Conservation (phyloP, 2,329 filamentous ascomycete species). For the Fusarium sp. region DNA sequence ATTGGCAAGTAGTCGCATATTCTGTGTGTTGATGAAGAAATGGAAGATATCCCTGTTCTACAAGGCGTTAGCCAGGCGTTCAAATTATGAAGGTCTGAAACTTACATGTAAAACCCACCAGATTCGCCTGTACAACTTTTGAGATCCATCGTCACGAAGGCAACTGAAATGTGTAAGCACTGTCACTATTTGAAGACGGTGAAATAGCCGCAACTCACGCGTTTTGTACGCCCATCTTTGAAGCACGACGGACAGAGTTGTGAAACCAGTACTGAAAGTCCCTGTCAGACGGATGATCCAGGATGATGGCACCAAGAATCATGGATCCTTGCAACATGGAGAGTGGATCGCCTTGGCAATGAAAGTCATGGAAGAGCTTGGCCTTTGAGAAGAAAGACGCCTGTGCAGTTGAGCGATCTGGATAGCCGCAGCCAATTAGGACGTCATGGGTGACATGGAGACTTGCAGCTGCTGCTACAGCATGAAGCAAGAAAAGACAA, state of each 20-base stretch:
- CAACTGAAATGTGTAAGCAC: not conserved
- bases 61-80: no score
- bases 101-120: conserved; percentile 33
- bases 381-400: conserved; percentile 26
- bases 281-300: conserved; percentile 18
- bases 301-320: conserved; percentile 8
- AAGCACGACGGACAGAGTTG: conserved; percentile 22
- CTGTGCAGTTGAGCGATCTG: conserved; percentile 10
- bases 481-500: conserved; percentile 20
- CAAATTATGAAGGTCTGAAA: no score
- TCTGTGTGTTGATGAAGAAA: conserved; percentile 15
- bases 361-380: conserved; percentile 30
- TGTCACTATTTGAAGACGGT: accelerated
- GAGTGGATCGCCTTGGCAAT: conserved; percentile 3
- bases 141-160: not conserved
- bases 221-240: conserved; percentile 2
- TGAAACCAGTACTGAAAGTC: conserved; percentile 36
- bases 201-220: not conserved
- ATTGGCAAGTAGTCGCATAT: not conserved
- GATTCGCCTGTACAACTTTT: conserved; percentile 17
- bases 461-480: not conserved
- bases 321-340: conserved; percentile 25
- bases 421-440: conserved; percentile 18
- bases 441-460: conserved; percentile 5
- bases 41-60: conserved; percentile 21